Base-by-base conservation (phyloP, 345 rosid genomes). In the Anastatica hierochuntica region DNA sequence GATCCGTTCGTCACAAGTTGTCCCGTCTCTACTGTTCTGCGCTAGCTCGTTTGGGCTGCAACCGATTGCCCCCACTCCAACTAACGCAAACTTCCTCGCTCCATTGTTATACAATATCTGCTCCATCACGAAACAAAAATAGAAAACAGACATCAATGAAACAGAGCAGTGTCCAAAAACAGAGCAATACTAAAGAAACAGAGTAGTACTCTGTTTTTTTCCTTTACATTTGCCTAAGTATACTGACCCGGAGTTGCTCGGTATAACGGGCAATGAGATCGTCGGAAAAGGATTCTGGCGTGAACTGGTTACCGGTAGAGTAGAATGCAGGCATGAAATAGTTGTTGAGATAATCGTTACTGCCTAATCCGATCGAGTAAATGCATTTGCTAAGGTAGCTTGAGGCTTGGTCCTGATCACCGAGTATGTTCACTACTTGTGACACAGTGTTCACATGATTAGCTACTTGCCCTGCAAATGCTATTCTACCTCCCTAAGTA, bases 341-440 rank as follows among this genome's bases (percentile, higher is more conserved):
- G 68, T 90, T 90, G 70, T 90, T 90, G 40, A 90, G 88, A 56
- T 90, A 90, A 49, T 90, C 98, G 57, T 90, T 90, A 77, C 95
- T 90, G 12, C 98, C 98, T 42, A 90, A 68, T 3, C 85, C 95
- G 13, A 86, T 74, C 0, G 90, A 68, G 71, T 66, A 80, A 24
- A 90, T 82, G 75, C 96, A 86, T 59, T 73, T 72, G 72, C 87
- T 80, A 2, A 90, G 71, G 49, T 84, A 60, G 51, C 66, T 21
- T 3, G 89, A 65, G 6, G 96, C 82, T 9, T 51, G 18, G 38
- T 62, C 35, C 19, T 76, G 60, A 40, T 72, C 75, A 1, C 96
- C 98, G 1, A 90, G 78, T 34, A 86, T 27, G 68, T 71, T 71
- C 59, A 72, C 82, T 15, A 82, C 36, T 66, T 79, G 77, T 5